phyloP scores from a whole-genome alignment of 371 early-diverging fungal species.

The Mortierella sp. region DNA sequence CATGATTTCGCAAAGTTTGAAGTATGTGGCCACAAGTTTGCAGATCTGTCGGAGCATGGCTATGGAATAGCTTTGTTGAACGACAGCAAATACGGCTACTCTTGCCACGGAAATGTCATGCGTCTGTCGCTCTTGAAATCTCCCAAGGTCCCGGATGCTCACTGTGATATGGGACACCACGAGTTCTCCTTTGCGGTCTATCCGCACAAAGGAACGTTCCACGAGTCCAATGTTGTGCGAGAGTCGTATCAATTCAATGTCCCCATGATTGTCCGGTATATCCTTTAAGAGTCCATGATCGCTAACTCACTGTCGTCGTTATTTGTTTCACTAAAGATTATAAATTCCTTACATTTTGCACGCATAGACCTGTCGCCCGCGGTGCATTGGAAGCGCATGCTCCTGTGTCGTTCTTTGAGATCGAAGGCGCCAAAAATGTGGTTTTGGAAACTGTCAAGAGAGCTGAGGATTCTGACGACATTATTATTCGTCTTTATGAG shows the following conservation, averaged over 20 bases:
- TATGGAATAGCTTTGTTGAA: conserved; percentile 95
- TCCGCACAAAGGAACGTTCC: conserved; percentile 86
- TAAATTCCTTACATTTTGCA: not conserved
- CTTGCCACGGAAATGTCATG: conserved; percentile 86
- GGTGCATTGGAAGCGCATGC: conserved; percentile 6
- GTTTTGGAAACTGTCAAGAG: conserved; percentile 90
- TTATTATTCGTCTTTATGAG: conserved; percentile 91
- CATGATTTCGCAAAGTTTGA: conserved; percentile 96
- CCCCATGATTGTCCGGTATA: conserved; percentile 74
- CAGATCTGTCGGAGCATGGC: conserved; percentile 92
- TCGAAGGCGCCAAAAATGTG: conserved; percentile 75
- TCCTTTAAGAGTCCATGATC: conserved; percentile 4
- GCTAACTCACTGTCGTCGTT: not conserved
- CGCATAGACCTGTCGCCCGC: conserved; percentile 11
- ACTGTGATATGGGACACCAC: conserved; percentile 81
- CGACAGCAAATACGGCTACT: conserved; percentile 93
- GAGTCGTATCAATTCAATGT: conserved; percentile 91
- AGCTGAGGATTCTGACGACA: conserved; percentile 80
- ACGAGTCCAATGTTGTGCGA: conserved; percentile 83
- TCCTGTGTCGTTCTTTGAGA: conserved; percentile 61
- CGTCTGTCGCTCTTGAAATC: conserved; percentile 86
- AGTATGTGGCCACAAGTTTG: conserved; percentile 97
- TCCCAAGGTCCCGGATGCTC: conserved; percentile 83
- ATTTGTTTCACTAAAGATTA: not conserved
- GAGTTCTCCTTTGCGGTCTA: conserved; percentile 90